Conservation (phyloP, 768 basidiomycete genomes). For the Coprinopsis sp. region DNA sequence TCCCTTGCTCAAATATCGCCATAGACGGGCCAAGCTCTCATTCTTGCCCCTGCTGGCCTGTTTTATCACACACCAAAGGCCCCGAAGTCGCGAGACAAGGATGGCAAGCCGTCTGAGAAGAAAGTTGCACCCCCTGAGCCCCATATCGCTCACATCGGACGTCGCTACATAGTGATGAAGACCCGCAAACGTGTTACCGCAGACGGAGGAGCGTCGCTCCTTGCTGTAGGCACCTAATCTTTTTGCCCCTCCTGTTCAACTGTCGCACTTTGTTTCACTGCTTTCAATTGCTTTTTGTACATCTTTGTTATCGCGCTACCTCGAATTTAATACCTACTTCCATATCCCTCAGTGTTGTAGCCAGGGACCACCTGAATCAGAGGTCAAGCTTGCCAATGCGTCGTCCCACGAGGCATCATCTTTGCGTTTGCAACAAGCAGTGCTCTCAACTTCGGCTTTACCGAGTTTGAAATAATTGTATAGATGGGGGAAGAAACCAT, state of each 20-base stretch:
- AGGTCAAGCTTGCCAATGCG: conserved; percentile 12
- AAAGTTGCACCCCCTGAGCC: background rate
- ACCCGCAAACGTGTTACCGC: conserved; percentile 56
- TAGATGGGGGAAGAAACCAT: conserved; percentile 51
- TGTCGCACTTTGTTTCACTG: background rate
- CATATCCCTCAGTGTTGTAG: no score
- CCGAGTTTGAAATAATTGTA: conserved; percentile 45
- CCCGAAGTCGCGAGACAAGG: conserved; percentile 1
- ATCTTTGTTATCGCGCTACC: background rate
- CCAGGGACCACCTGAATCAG: background rate
- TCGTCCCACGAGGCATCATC: conserved; percentile 28
- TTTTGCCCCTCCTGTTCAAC: background rate
- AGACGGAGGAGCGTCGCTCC: conserved; percentile 62
- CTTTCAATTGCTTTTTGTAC: background rate
- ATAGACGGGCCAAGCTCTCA: conserved; percentile 68
- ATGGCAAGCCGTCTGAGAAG: background rate
- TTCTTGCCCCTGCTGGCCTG: conserved; percentile 59
- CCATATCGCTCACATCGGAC: conserved; percentile 41
- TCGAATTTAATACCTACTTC: no score
- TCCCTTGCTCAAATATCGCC: conserved; percentile 1
- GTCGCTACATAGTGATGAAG: conserved; percentile 56
- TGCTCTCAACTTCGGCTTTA: conserved; percentile 39
- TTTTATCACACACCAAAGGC: conserved; percentile 17
- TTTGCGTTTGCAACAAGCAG: conserved; percentile 22
- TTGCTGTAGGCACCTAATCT: conserved; percentile 29